These are phyloP conservation scores for Annulohypoxylon moriforme DNA, from an alignment of 495 filamentous ascomycete genomes.

Conservation along the genomic window DNA sequence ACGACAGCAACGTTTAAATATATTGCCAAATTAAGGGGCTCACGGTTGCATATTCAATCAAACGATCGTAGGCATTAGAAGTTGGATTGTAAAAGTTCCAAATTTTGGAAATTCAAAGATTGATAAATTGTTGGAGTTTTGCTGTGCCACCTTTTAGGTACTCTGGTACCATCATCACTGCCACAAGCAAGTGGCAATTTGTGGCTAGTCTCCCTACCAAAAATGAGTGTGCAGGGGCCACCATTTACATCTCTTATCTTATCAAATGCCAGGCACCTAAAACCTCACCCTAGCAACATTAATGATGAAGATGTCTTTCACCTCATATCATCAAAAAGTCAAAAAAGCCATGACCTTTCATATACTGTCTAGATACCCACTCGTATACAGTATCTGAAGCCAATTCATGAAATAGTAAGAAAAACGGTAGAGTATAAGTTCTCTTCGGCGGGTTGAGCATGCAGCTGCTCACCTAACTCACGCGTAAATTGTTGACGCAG, in stretches of 20 bases:
- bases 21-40: neutral
- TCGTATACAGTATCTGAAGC: neutral
- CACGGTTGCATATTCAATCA: neutral
- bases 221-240: slow-evolving; percentile 8
- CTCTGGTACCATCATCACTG: neutral
- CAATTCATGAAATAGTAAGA: neutral
- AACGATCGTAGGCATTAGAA: neutral
- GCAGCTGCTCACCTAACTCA: neutral
- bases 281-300: slow-evolving; percentile 5
- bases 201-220: neutral
- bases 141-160: neutral
- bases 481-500: neutral
- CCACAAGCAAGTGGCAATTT: neutral
- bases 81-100: neutral
- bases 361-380: neutral
- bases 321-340: neutral
- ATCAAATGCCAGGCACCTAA: neutral
- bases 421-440: neutral
- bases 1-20: neutral
- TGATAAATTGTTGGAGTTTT: neutral
- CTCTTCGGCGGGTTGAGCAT: neutral
- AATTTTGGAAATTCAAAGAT: neutral
- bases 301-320: neutral
- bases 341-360: neutral
- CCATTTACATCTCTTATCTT: slow-evolving; percentile 17